phyloP scores from a whole-genome alignment of 2,329 filamentous ascomycete genomes.

The Didymella pinodella region DNA sequence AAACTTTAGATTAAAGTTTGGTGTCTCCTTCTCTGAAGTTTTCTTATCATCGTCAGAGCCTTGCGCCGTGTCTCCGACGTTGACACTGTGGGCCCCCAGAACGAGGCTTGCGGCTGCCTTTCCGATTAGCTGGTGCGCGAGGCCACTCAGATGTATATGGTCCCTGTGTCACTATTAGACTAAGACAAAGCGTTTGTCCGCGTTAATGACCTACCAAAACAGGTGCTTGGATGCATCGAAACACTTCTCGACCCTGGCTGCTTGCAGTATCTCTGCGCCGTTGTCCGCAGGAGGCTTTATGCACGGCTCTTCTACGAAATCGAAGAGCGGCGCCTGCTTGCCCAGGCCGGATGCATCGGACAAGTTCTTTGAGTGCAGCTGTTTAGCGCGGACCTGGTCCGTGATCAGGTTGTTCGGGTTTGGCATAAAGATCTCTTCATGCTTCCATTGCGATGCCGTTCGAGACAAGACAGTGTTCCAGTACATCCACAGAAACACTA shows the following conservation, averaged over 20 bases:
- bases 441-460: slow-evolving; percentile 40
- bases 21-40: slow-evolving; percentile 23
- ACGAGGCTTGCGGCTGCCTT: slow-evolving; percentile 46
- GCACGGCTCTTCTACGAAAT: slow-evolving; percentile 47
- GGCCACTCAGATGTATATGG: slow-evolving; percentile 45
- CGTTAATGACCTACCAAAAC: slow-evolving; percentile 44
- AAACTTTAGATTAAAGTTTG: slow-evolving; percentile 41
- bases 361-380: slow-evolving; percentile 43
- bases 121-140: slow-evolving; percentile 49
- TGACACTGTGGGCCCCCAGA: slow-evolving; percentile 42
- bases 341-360: slow-evolving; percentile 45
- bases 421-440: slow-evolving; percentile 45
- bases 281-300: slow-evolving; percentile 29
- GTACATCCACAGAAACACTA: slow-evolving; percentile 45
- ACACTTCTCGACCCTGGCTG: slow-evolving; percentile 42
- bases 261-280: slow-evolving; percentile 32
- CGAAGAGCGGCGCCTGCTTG: slow-evolving; percentile 43
- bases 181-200: slow-evolving; percentile 45
- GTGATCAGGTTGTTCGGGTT: slow-evolving; percentile 46
- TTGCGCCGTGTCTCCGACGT: slow-evolving; percentile 27
- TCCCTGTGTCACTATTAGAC: slow-evolving; percentile 45
- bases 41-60: slow-evolving; percentile 20
- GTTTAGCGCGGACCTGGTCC: slow-evolving; percentile 45
- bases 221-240: slow-evolving; percentile 42
- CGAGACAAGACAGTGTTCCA: slow-evolving; percentile 48